Evolutionary conservation across 1,284 basidiomycete genomes (phyloP).

Genomic region (Heterobasidion annosum): DNA sequence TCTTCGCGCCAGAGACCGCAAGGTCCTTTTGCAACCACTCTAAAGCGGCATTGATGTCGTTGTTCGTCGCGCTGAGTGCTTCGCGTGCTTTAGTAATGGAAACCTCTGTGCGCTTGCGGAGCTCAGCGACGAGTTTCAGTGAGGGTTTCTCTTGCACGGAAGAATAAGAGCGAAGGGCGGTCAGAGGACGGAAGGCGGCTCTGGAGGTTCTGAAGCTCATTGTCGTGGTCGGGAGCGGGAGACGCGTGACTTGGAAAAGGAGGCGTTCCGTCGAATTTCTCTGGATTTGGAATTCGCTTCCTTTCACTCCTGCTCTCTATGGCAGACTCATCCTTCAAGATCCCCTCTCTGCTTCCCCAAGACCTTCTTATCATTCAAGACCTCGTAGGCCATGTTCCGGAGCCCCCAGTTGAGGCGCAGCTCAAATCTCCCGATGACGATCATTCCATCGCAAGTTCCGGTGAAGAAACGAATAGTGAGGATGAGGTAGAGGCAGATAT

Average conservation of each 20-base stretch:
- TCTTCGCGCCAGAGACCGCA: constrained; percentile 61
- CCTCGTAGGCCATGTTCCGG: constrained; percentile 34
- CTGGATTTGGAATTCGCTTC: background rate
- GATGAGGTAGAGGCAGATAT: constrained; percentile 61
- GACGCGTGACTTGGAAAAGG: background rate
- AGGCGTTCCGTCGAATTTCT: background rate
- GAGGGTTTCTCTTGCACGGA: constrained; percentile 34
- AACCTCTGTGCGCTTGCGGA: constrained; percentile 75
- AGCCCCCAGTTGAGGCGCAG: constrained; percentile 5
- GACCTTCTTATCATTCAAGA: constrained; percentile 67
- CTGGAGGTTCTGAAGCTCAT: constrained; percentile 2
- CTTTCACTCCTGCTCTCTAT: background rate
- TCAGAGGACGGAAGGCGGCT: constrained; percentile 4
- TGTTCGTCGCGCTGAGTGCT: constrained; percentile 69
- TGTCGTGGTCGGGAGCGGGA: background rate
- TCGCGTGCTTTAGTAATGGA: constrained; percentile 86
- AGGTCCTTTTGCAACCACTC: constrained; percentile 78
- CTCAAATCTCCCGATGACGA: constrained; percentile 14
- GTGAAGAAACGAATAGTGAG: constrained; percentile 36
- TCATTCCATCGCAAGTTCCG: constrained; percentile 41
- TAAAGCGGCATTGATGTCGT: constrained; percentile 70
- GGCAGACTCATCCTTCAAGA: constrained; percentile 32
- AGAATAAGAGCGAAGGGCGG: constrained; percentile 26
- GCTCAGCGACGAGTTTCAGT: constrained; percentile 76
- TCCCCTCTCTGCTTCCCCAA: constrained; percentile 54